Conservation (phyloP, 2,329 filamentous ascomycete species). For the Exserohilum turcica region DNA sequence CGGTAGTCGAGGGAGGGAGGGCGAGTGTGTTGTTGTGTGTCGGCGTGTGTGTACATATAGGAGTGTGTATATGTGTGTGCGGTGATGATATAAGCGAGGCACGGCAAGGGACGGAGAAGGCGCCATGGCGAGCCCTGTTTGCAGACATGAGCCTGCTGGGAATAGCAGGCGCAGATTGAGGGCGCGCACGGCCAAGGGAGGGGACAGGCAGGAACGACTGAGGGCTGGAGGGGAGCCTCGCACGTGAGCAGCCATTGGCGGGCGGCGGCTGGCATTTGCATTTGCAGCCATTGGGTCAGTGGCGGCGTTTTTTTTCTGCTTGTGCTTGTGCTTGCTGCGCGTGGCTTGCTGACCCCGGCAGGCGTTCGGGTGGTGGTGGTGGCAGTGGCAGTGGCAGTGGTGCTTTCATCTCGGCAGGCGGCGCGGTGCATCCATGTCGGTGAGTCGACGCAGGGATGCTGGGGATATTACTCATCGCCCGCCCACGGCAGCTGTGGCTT, state of each 20-base stretch:
- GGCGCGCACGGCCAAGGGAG: constrained; percentile 6
- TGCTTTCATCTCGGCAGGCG: neutral
- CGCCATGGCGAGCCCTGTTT: neutral
- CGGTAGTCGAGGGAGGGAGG: too few relatives aligned
- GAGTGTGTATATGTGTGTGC: too few relatives aligned
- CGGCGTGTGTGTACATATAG: constrained; percentile 1
- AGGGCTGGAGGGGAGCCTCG: constrained; percentile 1
- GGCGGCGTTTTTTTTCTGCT: neutral
- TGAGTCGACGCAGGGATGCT: neutral
- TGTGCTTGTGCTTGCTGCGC: too few relatives aligned
- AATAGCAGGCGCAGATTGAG: constrained; percentile 13
- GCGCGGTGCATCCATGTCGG: neutral
- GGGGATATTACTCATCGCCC: too few relatives aligned
- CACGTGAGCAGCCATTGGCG: constrained; percentile 3
- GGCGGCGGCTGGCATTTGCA: neutral
- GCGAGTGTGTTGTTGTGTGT: constrained; percentile 18
- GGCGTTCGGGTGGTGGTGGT: too few relatives aligned
- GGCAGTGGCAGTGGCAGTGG: neutral
- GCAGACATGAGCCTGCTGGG: constrained; percentile 1
- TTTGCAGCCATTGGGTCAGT: neutral
- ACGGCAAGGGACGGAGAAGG: constrained; percentile 1
- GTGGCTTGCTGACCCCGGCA: constrained; percentile 1
- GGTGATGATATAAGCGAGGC: too few relatives aligned
- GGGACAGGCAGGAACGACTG: constrained; percentile 14
- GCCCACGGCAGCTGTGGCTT: too few relatives aligned